Base-by-base conservation (phyloP, 2,329 filamentous ascomycete species). In the Sclerotinia sclerotiorum region DNA sequence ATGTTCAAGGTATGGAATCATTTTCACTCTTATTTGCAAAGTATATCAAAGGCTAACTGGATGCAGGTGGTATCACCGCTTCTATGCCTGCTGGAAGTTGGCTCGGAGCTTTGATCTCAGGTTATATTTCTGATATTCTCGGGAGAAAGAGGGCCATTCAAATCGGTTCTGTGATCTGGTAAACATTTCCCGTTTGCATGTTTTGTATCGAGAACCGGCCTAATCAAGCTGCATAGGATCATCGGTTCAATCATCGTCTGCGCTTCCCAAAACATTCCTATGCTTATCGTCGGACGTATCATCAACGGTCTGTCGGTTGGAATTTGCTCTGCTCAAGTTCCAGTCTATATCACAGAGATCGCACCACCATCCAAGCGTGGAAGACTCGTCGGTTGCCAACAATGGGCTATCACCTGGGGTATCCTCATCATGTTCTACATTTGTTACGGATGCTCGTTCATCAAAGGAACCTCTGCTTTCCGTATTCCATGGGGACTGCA, bases 381-480 rank as follows among this genome's bases (percentile, higher is more conserved):
- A 21, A 84, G 87, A 55, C 82, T 93, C 46, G 88, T 93, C 21
- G 87, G 89, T 65, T 84, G 87, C 55, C 90, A 93, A 77, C 90
- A 93, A 77, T 90, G 75, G 72, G 73, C 72, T 70, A 69, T 69
- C 46, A 90, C 90, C 70, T 90, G 84, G 84, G 88, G 86, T 71
- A 89, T 90, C 71, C 75, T 90, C 70, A 87, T 90, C 79, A 90
- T 90, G 87, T 90, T 89, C 81, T 88, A 87, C 75, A 85, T 90
- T 77, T 84, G 85, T 32, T 85, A 88, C 74, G 90, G 88, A 8
- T 71, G 68, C 35, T 72, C 69, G 17, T 69, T 63, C 32, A 35
- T 69, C 42, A 68, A 69, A n/a, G 65, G 68, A 44, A 56, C 27
- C 11, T 81, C 84, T 2, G 84, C 87, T 0, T 91, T 89, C 82